Percentiles rank a stretch among this genome's conserved stretches.
Conservation (phyloP, 2,329 filamentous ascomycete species). For the Penicillium sp. region DNA sequence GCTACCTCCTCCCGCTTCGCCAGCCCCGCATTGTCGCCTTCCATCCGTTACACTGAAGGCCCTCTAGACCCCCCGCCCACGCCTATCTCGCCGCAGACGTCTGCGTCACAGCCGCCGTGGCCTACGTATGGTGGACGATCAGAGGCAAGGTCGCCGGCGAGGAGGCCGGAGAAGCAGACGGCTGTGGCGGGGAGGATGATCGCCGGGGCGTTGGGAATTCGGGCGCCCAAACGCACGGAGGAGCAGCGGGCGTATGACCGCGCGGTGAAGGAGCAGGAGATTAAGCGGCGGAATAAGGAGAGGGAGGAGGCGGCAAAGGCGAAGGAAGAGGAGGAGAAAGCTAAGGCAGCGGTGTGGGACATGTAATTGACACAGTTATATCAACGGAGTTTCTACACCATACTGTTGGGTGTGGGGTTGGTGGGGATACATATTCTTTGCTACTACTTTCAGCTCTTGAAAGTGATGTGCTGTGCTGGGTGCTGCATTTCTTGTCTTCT, state of each 20-base stretch:
- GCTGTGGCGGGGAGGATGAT: conserved; percentile 85
- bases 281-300: conserved; percentile 64
- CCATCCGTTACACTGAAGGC: conserved; percentile 24
- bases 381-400: too few species aligned
- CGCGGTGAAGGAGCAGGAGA: conserved; percentile 74
- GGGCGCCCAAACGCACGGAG: conserved; percentile 70
- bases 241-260: conserved; percentile 81
- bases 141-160: conserved; percentile 46
- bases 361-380: too few species aligned
- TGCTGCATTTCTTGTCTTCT: too few species aligned
- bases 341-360: conserved; percentile 76
- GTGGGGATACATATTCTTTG: too few species aligned
- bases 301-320: conserved; percentile 55
- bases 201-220: conserved; percentile 73
- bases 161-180: conserved; percentile 91
- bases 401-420: conserved; percentile 29
- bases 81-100: conserved; percentile 49
- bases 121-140: too few species aligned
- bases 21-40: conserved; percentile 24
- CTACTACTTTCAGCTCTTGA: too few species aligned
- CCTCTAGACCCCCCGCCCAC: conserved; percentile 56
- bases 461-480: too few species aligned
- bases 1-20: too few species aligned
- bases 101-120: conserved; percentile 21
- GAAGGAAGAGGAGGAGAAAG: conserved; percentile 58